Percentiles rank a stretch among this genome's conserved stretches.
These are phyloP conservation scores for Geotrichum candidum DNA, from an alignment of 1,139 yeast species.

Conservation along the genomic window DNA sequence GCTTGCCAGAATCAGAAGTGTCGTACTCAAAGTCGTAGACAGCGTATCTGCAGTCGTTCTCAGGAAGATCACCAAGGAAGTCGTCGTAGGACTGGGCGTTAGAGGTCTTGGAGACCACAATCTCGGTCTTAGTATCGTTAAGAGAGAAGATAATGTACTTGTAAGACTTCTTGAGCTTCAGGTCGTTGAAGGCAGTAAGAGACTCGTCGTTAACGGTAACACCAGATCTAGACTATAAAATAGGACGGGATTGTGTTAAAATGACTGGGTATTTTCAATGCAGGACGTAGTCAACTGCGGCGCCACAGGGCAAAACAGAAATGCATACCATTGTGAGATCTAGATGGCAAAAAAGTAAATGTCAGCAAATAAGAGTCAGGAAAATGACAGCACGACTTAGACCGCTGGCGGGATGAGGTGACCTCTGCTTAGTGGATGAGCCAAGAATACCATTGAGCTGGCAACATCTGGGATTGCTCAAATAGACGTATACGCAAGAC, in stretches of 20 bases:
- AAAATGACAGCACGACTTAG: no score
- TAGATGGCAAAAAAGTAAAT: background rate
- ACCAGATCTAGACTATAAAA: conserved; percentile 20
- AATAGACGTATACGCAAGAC: no score
- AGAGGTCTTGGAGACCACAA: conserved; percentile 83
- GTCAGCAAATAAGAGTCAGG: background rate
- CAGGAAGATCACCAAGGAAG: conserved; percentile 84
- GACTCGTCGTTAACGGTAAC: conserved; percentile 96
- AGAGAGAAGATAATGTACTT: conserved; percentile 77
- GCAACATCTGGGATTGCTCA: no score
- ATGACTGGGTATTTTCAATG: no score
- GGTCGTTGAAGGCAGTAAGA: conserved; percentile 85
- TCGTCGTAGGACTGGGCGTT: conserved; percentile 67
- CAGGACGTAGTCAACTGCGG: no score
- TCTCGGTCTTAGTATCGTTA: conserved; percentile 81
- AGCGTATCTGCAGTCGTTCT: conserved; percentile 93
- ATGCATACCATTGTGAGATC: conserved; percentile 8
- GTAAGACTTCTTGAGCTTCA: conserved; percentile 83
- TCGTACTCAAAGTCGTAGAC: conserved; percentile 95
- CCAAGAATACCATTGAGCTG: no score
- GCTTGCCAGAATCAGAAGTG: conserved; percentile 85
- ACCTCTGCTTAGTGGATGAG: no score
- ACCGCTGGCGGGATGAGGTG: no score
- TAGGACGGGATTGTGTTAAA: no score
- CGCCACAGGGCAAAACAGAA: no score